Evolutionary conservation across 805 yeast genomes (phyloP).

Genomic region (Kockiozyma suomiensis): DNA sequence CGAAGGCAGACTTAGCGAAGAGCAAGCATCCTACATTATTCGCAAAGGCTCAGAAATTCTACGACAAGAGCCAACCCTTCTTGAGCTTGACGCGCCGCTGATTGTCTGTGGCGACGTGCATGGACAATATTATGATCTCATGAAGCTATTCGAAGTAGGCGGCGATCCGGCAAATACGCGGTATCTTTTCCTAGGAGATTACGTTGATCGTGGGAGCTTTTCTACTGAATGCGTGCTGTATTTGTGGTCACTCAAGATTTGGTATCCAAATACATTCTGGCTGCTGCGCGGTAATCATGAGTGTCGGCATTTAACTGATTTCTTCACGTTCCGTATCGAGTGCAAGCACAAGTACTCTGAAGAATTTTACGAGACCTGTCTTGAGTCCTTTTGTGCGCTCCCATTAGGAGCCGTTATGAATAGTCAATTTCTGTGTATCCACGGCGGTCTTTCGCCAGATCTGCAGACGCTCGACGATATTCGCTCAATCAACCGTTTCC

Average conservation of each 20-base stretch:
- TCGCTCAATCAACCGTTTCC: slow-evolving; percentile 70
- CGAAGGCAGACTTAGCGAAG: slow-evolving; percentile 78
- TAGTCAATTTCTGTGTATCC: slow-evolving; percentile 91
- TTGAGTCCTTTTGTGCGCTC: slow-evolving; percentile 77
- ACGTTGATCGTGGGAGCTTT: slow-evolving; percentile 92
- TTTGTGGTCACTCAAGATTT: slow-evolving; percentile 76
- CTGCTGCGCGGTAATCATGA: slow-evolving; percentile 94
- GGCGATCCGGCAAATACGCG: slow-evolving; percentile 80
- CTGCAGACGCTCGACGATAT: slow-evolving; percentile 70
- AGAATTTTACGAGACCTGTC: slow-evolving; percentile 68
- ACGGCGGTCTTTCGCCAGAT: slow-evolving; percentile 93
- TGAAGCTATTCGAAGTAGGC: slow-evolving; percentile 90
- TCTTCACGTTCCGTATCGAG: slow-evolving; percentile 89
- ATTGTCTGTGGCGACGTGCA: slow-evolving; percentile 98
- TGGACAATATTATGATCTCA: slow-evolving; percentile 88
- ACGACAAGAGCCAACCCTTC: slow-evolving; percentile 72
- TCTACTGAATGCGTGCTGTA: slow-evolving; percentile 73
- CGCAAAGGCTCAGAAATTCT: slow-evolving; percentile 65
- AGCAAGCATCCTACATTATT: slow-evolving; percentile 71
- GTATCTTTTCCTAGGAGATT: slow-evolving; percentile 87
- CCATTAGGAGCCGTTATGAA: slow-evolving; percentile 95
- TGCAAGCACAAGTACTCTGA: slow-evolving; percentile 80
- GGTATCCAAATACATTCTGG: slow-evolving; percentile 72
- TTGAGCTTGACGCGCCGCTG: slow-evolving; percentile 86
- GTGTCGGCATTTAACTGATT: slow-evolving; percentile 87